Evolutionary conservation across 2,329 filamentous ascomycete genomes (phyloP).

Genomic region (Mollisiaceae sp.): DNA sequence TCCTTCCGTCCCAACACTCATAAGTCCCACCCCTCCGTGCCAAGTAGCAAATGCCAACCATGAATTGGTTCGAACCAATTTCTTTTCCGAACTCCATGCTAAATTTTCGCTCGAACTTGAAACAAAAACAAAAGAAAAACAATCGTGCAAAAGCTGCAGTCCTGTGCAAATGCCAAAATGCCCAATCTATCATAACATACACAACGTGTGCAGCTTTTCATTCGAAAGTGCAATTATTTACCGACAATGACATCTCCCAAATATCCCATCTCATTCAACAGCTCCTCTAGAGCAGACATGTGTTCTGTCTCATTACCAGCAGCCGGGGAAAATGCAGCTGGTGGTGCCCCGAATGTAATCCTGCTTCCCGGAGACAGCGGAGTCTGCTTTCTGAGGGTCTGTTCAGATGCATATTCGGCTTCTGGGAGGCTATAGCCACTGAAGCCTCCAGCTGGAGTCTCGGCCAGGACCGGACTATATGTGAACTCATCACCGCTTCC

Average conservation of each 20-base stretch:
- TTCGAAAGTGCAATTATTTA: constrained; percentile 18
- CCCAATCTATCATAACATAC: neutral
- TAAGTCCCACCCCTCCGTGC: neutral
- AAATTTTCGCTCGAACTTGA: constrained; percentile 20
- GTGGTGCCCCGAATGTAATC: constrained; percentile 35
- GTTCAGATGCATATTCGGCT: constrained; percentile 19
- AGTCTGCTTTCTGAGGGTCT: constrained; percentile 19
- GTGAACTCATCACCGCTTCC: constrained; percentile 37
- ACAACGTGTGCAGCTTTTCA: neutral
- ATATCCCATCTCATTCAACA: constrained; percentile 57
- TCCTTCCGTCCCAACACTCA: neutral
- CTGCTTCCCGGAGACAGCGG: constrained; percentile 19
- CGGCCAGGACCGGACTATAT: constrained; percentile 19
- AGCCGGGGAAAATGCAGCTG: constrained; percentile 34
- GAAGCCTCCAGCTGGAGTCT: constrained; percentile 17
- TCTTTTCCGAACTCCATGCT: constrained; percentile 28
- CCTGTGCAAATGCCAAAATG: constrained; percentile 8
- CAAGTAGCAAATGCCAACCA: neutral
- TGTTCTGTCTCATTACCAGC: constrained; percentile 27
- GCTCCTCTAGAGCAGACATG: constrained; percentile 49
- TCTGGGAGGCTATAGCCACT: constrained; percentile 20
- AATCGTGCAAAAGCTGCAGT: neutral
- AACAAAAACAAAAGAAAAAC: neutral
- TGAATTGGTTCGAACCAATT: neutral
- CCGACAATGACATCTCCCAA: constrained; percentile 51